Evolutionary conservation across 345 rosid species (phyloP).

Genomic region (Hypericum perforatum): DNA sequence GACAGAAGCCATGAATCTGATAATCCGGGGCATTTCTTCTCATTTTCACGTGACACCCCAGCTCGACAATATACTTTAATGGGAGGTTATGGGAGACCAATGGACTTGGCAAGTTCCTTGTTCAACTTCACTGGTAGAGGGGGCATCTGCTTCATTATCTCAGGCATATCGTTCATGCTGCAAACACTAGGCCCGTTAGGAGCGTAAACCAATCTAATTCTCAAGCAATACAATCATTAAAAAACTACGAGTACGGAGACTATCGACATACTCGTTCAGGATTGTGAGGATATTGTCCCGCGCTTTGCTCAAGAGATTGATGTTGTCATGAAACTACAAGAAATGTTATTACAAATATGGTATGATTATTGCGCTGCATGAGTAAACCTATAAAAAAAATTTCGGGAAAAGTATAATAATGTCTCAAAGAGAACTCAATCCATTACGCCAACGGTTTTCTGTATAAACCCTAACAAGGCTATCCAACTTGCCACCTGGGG

Average conservation of each 20-base stretch:
- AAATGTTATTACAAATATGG: background rate
- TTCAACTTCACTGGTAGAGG: slow-evolving; percentile 72
- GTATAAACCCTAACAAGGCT: background rate
- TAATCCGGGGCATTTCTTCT: slow-evolving; percentile 2
- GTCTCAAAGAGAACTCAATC: too few species aligned
- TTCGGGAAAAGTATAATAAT: too few species aligned
- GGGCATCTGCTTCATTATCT: slow-evolving; percentile 84
- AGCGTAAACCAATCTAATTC: background rate
- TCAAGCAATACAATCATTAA: too few species aligned
- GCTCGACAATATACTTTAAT: slow-evolving; percentile 23
- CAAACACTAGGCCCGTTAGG: slow-evolving; percentile 17
- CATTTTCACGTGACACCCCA: background rate
- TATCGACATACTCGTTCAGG: slow-evolving; percentile 52
- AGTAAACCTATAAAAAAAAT: too few species aligned
- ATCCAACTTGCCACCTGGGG: background rate
- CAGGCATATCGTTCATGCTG: slow-evolving; percentile 78
- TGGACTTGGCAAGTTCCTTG: slow-evolving; percentile 57
- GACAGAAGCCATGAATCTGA: slow-evolving; percentile 1
- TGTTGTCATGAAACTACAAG: slow-evolving; percentile 55
- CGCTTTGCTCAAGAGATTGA: slow-evolving; percentile 48
- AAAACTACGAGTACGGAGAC: slow-evolving; percentile 5
- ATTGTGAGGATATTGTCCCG: slow-evolving; percentile 60
- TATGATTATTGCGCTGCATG: background rate
- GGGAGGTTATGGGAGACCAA: slow-evolving; percentile 48
- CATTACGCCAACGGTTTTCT: too few species aligned